Evolutionary conservation across 2,329 filamentous ascomycete species (phyloP).

Genomic region (Paecilomyces sp.): DNA sequence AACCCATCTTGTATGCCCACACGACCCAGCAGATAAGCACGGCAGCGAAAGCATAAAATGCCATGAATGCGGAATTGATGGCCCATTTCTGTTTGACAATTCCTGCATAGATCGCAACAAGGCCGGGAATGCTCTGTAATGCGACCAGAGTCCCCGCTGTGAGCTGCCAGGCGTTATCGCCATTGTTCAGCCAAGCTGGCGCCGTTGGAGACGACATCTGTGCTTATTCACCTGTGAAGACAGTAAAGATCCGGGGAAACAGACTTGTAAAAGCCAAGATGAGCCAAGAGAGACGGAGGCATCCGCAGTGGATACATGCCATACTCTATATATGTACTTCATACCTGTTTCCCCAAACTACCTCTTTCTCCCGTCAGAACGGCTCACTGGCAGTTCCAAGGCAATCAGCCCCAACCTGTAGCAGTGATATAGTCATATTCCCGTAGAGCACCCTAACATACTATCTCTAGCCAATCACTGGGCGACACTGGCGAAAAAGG

Average conservation of each 20-base stretch:
- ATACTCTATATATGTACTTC: too few relatives aligned
- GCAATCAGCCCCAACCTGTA: not conserved
- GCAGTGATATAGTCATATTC: not conserved
- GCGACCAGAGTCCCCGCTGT: conserved; percentile 45
- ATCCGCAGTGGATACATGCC: not conserved
- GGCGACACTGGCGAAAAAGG: not conserved
- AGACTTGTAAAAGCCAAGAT: not conserved
- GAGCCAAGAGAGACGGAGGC: not conserved
- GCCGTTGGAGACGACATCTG: not conserved
- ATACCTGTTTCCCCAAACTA: not conserved
- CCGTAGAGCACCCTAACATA: not conserved
- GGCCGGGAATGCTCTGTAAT: conserved; percentile 44
- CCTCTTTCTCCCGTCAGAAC: too few relatives aligned
- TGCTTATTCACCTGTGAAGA: not conserved
- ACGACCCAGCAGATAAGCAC: conserved; percentile 45
- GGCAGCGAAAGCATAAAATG: conserved; percentile 44
- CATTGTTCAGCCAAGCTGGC: conserved; percentile 32
- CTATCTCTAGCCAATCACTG: not conserved
- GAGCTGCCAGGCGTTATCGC: conserved; percentile 48
- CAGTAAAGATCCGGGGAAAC: not conserved
- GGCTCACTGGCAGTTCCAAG: not conserved
- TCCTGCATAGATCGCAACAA: conserved; percentile 44
- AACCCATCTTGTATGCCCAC: conserved; percentile 43
- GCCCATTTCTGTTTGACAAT: conserved; percentile 44
- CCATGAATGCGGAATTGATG: conserved; percentile 46